These are phyloP conservation scores for Thermoascus crustaceus DNA, from an alignment of 2,329 filamentous ascomycete species.

Conservation along the genomic window DNA sequence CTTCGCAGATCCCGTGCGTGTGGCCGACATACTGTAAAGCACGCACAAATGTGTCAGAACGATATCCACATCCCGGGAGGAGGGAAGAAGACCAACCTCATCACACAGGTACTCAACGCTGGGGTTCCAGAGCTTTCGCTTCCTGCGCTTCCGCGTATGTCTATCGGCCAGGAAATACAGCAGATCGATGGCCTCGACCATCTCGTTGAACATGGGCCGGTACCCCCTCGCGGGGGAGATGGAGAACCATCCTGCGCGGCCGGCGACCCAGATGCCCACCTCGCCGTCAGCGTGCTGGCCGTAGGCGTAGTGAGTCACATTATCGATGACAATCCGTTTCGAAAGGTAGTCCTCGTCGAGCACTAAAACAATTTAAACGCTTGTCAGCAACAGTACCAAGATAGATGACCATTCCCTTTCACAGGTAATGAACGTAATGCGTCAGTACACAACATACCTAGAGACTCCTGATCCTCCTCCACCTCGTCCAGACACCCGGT, in stretches of 20 bases:
- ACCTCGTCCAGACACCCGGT: slow-evolving; percentile 43
- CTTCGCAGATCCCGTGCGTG: slow-evolving; percentile 34
- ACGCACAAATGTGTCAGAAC: background rate
- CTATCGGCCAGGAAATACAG: slow-evolving; percentile 56
- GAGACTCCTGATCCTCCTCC: slow-evolving; percentile 35
- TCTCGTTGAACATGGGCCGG: slow-evolving; percentile 45
- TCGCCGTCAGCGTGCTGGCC: slow-evolving; percentile 48
- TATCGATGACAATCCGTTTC: slow-evolving; percentile 40
- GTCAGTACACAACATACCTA: slow-evolving; percentile 26
- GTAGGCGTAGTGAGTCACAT: slow-evolving; percentile 43
- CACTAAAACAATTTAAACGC: slow-evolving; percentile 20
- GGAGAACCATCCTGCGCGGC: slow-evolving; percentile 55
- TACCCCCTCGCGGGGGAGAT: slow-evolving; percentile 49
- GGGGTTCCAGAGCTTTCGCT: slow-evolving; percentile 25
- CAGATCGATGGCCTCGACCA: slow-evolving; percentile 51
- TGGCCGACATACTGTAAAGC: slow-evolving; percentile 32
- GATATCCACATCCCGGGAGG: slow-evolving; percentile 4
- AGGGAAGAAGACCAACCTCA: slow-evolving; percentile 23
- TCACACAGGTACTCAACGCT: slow-evolving; percentile 32
- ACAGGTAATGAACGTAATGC: background rate
- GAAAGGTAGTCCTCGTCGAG: slow-evolving; percentile 31
- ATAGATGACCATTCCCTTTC: background rate
- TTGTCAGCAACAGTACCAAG: too few relatives aligned
- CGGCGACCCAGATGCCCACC: slow-evolving; percentile 53
- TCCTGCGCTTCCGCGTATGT: slow-evolving; percentile 37